A percentile compares a stretch with the other conserved stretches of the same genome.
These are phyloP conservation scores for Phoma sp. DNA, from an alignment of 2,329 filamentous ascomycete species.

Conservation along the genomic window DNA sequence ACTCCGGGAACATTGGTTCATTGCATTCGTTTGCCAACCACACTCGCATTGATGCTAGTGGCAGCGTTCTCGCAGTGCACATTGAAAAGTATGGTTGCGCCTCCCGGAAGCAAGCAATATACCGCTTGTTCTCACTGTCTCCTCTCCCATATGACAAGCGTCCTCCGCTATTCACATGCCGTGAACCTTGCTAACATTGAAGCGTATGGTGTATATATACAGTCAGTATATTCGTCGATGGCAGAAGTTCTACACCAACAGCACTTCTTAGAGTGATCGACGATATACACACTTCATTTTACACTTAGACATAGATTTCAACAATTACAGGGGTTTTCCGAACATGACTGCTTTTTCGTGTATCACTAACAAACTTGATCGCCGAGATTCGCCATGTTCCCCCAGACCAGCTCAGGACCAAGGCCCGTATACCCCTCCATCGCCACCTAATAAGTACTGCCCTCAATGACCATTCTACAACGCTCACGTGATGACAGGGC, in stretches of 20 bases:
- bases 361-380: neutral
- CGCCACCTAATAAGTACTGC: neutral
- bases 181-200: neutral
- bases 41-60: neutral
- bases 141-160: neutral
- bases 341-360: neutral
- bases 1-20: neutral
- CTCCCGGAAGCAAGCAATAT: neutral
- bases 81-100: neutral
- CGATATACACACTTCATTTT: neutral
- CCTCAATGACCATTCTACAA: neutral
- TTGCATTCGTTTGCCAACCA: neutral
- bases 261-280: neutral
- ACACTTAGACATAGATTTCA: neutral
- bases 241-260: neutral
- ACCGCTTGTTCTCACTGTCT: neutral
- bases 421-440: neutral
- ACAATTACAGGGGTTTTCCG: neutral
- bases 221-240: neutral
- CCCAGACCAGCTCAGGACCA: neutral
- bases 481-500: neutral
- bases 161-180: neutral
- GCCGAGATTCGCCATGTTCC: neutral
- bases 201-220: conserved; percentile 1
- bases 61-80: neutral